A percentile compares a stretch with the other conserved stretches of the same genome.
phyloP scores from a whole-genome alignment of 164 flowering plant species.

The Buxus sempervirens region DNA sequence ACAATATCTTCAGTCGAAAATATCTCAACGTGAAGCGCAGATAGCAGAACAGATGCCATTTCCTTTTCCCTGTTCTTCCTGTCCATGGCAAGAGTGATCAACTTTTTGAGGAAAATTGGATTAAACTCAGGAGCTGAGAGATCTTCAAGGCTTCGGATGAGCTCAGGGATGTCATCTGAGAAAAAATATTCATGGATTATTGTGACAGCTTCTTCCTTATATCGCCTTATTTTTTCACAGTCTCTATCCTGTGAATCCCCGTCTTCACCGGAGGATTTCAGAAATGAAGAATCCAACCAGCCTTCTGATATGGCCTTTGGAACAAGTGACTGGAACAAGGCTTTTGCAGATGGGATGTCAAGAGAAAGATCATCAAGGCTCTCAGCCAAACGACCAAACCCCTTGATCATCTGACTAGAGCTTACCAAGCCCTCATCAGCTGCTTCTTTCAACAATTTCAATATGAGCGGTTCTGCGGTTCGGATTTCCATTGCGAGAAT shows the following conservation, averaged over 20 bases:
- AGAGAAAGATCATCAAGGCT: slow-evolving; percentile 96
- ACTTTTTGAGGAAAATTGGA: slow-evolving; percentile 81
- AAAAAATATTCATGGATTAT: slow-evolving; percentile 92
- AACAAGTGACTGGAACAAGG: slow-evolving; percentile 53
- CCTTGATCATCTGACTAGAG: slow-evolving; percentile 91
- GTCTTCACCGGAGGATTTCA: slow-evolving; percentile 37
- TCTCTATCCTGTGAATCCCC: slow-evolving; percentile 38
- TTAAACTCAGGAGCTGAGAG: slow-evolving; percentile 67
- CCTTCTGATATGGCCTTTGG: slow-evolving; percentile 77
- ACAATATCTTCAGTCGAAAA: slow-evolving; percentile 90
- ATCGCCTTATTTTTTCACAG: slow-evolving; percentile 48
- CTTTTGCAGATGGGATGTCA: slow-evolving; percentile 86
- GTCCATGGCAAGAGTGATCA: slow-evolving; percentile 97
- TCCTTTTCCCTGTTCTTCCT: slow-evolving; percentile 94
- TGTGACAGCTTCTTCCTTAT: slow-evolving; percentile 74
- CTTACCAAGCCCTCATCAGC: slow-evolving; percentile 91
- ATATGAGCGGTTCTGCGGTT: slow-evolving; percentile 60
- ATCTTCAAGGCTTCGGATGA: slow-evolving; percentile 85
- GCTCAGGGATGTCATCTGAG: slow-evolving; percentile 96
- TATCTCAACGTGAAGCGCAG: slow-evolving; percentile 83
- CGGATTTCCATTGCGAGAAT: slow-evolving; percentile 82
- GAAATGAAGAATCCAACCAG: slow-evolving; percentile 80
- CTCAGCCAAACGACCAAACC: slow-evolving; percentile 81
- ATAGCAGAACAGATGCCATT: slow-evolving; percentile 93
- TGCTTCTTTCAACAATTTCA: slow-evolving; percentile 74